Base-by-base conservation (phyloP, 78 protist genomes). In the Guillardia theta region DNA sequence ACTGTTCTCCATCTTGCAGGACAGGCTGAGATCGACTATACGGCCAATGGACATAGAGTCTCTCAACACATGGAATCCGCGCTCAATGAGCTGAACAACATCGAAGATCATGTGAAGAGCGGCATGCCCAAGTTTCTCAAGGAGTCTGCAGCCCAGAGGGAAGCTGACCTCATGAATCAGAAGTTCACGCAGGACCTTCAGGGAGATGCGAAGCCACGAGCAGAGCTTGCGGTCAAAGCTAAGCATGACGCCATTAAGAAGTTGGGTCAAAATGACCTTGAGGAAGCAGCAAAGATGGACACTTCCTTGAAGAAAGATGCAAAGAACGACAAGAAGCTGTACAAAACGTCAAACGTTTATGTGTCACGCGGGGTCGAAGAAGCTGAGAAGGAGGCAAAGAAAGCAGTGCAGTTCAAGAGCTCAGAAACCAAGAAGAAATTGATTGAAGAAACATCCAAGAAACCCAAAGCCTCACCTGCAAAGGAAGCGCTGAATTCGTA, bases 51-150 rank as follows among this genome's bases (percentile, higher is more conserved):
- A 43, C 47, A 78, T 48, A 18, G 39, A 9, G 90, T 78, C 41
- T 18, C 90, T 0, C 90, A 78, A 50, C 90, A 78, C 90, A 78
- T 78, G 90, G 90, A 78, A 30, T n/a, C 18, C 8, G 90, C 90
- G 24, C 90, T 78, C 44, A 78, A 43, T 36, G 90, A 78, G 44
- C 8, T 78, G 6, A 50, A 78, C 24, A 18, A 43, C 39, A 24
- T 78, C 30, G 90, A 37, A 19, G 33, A 43, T n/a, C 90, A 78
- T 48, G 90, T 78, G 50, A 18, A 78, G 24, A 37, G 21, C 50
- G 90, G 90, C 41, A 15, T 78, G 45, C 90, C 90, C 4, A 78
- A 78, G 90, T 78, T 24, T 48, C 24, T 78, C 53, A 37, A 37
- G 24, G 90, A 78, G 33, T 78, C 90, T 22, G 90, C 90, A 43